Base-by-base conservation (phyloP, 352 stramenopile genomes). In the Phytophthora podocarpi region DNA sequence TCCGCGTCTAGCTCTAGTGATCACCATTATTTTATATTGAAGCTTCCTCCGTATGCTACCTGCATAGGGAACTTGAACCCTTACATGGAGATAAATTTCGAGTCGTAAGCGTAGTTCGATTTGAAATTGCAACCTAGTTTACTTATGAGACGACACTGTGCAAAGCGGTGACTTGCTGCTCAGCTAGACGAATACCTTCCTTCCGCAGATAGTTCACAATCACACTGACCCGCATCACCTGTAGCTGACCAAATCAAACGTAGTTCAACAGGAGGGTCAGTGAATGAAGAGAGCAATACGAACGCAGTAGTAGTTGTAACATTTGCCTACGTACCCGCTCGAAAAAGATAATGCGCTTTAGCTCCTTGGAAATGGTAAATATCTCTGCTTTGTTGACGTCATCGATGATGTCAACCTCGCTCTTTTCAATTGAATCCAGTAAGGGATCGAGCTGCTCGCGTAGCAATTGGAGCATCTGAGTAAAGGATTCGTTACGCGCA, bases 191-290 rank as follows among this genome's bases (percentile, higher is more conserved):
- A 35, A 91, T 67, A 32, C 83, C 83, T 76, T 92, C 83, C 27
- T 87, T 80, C n/a, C 82, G 72, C 18, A 92, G 37, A 8, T 72
- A 79, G 42, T 88, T 90, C 15, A 92, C 71, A 23, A 92, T 80
- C 5, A 59, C 40, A 31, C 80, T 78, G 26, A 85, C 66, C 21
- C 77, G 69, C 76, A 92, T 86, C 15, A 92, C 79, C 52, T 82
- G 52, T 10, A 92, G 51, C 82, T 91, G 59, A n/a, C n/a, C n/a
- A n/a, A n/a, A n/a, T n/a, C n/a, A n/a, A n/a, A n/a, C 36, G 23
- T 35, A 54, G 2, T 41, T 31, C 6, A 50, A 24, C 3, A 46
- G 7, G 9, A 43, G 13, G 12, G 27, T 37, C 7, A 36, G 35
- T 30, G 2, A 16, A 40, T 37, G 3, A 24, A 30, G 41, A 20